Conservation (phyloP, 2,329 filamentous ascomycete species). For the Aurifilum marmelostoma region DNA sequence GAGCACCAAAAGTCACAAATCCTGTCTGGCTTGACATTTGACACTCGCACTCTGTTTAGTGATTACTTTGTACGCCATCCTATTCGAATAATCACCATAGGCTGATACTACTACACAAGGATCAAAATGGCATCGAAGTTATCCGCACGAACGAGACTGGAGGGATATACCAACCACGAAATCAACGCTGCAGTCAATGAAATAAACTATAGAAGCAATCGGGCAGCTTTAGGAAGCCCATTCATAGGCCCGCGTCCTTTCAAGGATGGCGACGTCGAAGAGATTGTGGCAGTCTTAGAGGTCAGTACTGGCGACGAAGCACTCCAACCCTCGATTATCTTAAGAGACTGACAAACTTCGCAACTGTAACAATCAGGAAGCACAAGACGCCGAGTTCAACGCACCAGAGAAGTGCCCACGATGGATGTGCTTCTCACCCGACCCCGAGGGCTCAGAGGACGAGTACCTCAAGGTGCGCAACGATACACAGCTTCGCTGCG, state of each 20-base stretch:
- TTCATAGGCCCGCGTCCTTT: neutral
- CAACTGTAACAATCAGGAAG: neutral
- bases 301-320: neutral
- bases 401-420: neutral
- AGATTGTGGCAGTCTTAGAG: neutral
- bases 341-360: neutral
- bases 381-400: neutral
- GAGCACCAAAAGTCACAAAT: too few relatives aligned
- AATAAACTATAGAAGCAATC: too few relatives aligned
- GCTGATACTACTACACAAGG: neutral
- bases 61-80: neutral
- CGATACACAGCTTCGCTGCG: neutral
- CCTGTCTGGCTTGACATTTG: too few relatives aligned
- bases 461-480: neutral
- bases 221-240: too few relatives aligned
- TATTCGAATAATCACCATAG: neutral
- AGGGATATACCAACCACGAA: neutral
- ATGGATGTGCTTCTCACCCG: neutral
- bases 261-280: neutral
- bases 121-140: neutral
- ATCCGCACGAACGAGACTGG: neutral
- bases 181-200: neutral
- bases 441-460: neutral
- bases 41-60: neutral
- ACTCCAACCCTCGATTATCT: neutral